A percentile compares a stretch with the other conserved stretches of the same genome.
Conservation (phyloP, 179 eudicot genomes). For the Beta macrorhiza region DNA sequence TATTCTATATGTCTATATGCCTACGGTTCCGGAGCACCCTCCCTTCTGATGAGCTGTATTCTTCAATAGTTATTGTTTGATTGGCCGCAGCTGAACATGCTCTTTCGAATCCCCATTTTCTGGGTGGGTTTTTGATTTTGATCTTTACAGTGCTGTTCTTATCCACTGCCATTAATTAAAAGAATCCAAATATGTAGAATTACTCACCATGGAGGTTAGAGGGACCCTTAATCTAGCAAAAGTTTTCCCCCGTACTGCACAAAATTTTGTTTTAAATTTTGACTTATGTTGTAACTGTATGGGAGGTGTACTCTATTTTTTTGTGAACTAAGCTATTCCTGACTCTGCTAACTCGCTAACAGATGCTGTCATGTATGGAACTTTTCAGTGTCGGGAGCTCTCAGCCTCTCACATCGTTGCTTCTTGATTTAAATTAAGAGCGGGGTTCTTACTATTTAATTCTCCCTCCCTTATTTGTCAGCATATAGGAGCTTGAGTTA, state of each 20-base stretch:
- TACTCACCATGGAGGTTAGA: neutral
- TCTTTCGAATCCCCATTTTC: neutral
- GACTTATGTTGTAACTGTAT: neutral
- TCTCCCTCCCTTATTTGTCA: neutral
- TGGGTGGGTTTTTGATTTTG: neutral
- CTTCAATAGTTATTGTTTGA: neutral
- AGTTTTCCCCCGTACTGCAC: neutral
- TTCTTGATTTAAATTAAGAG: neutral
- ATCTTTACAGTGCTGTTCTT: neutral
- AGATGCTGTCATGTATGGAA: neutral
- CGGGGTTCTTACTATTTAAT: too few species aligned
- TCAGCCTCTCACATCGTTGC: neutral
- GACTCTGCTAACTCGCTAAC: neutral
- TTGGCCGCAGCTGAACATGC: neutral
- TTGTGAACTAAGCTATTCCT: neutral
- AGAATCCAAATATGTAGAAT: neutral
- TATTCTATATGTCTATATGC: neutral
- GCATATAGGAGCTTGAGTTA: neutral
- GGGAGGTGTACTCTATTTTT: too few species aligned
- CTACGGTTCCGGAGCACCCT: neutral
- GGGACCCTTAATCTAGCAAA: neutral
- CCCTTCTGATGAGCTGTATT: neutral
- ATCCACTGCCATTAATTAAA: neutral
- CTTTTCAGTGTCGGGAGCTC: neutral
- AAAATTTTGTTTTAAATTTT: neutral